phyloP scores from a whole-genome alignment of 805 yeast species.

The Wickerhamomyces subpelliculosus region DNA sequence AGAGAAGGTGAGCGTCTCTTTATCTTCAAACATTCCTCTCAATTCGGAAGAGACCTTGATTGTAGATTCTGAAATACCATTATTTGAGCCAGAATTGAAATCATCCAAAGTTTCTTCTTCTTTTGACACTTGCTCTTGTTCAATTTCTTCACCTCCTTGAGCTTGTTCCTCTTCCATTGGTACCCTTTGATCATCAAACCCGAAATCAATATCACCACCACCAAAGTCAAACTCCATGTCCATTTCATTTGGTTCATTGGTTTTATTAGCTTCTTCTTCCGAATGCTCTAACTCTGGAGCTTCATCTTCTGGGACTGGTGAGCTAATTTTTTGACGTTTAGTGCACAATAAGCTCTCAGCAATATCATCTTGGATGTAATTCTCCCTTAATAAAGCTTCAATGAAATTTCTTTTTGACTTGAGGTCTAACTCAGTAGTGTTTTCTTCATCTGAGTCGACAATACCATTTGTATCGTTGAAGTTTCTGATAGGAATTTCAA shows the following conservation, averaged over 20 bases:
- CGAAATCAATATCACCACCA: constrained; percentile 28
- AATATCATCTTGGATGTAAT: constrained; percentile 10
- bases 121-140: constrained; percentile 15
- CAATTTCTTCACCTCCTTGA: constrained; percentile 8
- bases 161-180: constrained; percentile 11
- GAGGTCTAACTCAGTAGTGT: constrained; percentile 4
- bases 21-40: constrained; percentile 25
- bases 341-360: constrained; percentile 9
- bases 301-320: constrained; percentile 9
- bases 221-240: constrained; percentile 22
- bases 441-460: background rate
- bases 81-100: constrained; percentile 13
- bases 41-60: constrained; percentile 45
- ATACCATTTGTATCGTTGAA: constrained; percentile 14
- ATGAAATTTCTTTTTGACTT: constrained; percentile 14
- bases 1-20: constrained; percentile 25
- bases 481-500: constrained; percentile 17
- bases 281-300: constrained; percentile 17
- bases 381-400: constrained; percentile 10
- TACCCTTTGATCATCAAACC: constrained; percentile 4
- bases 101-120: constrained; percentile 15
- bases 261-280: constrained; percentile 4
- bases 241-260: constrained; percentile 3
- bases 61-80: constrained; percentile 41
- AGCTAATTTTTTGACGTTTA: constrained; percentile 15